Percentiles rank a stretch among this genome's conserved stretches.
Evolutionary conservation across 805 yeast species (phyloP).

Genomic region (Pichia californica): DNA sequence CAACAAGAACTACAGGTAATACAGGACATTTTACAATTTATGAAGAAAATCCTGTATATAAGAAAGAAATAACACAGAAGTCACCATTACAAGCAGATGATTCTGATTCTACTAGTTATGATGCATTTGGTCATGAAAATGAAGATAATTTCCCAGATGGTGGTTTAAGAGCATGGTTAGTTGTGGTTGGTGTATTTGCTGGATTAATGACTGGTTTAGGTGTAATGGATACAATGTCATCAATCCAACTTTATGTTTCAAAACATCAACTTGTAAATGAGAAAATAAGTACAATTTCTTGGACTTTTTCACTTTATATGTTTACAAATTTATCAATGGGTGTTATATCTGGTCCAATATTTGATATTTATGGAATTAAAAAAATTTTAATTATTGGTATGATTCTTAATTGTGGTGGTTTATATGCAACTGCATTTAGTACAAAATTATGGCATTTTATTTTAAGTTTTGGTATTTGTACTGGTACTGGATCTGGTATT

Average conservation of each 20-base stretch:
- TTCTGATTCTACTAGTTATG: too few species aligned
- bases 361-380: conserved; percentile 55
- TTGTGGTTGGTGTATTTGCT: conserved; percentile 49
- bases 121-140: conserved; percentile 23
- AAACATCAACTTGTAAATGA: conserved; percentile 45
- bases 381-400: conserved; percentile 43
- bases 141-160: conserved; percentile 50
- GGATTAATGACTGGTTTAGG: conserved; percentile 56
- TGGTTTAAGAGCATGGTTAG: conserved; percentile 50
- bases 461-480: conserved; percentile 48
- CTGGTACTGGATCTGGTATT: conserved; percentile 57
- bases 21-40: too few species aligned
- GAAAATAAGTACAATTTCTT: conserved; percentile 46
- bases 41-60: too few species aligned
- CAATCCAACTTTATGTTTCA: conserved; percentile 54
- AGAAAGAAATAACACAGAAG: too few species aligned
- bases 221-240: conserved; percentile 52
- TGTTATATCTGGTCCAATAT: conserved; percentile 39
- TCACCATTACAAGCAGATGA: too few species aligned
- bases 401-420: conserved; percentile 29
- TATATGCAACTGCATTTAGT: conserved; percentile 37
- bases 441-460: conserved; percentile 54
- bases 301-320: conserved; percentile 60
- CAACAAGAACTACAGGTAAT: too few species aligned
- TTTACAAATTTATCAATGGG: conserved; percentile 42